Conservation (phyloP, 176 grass and related monocot species). For the Phyllostachys edulis region DNA sequence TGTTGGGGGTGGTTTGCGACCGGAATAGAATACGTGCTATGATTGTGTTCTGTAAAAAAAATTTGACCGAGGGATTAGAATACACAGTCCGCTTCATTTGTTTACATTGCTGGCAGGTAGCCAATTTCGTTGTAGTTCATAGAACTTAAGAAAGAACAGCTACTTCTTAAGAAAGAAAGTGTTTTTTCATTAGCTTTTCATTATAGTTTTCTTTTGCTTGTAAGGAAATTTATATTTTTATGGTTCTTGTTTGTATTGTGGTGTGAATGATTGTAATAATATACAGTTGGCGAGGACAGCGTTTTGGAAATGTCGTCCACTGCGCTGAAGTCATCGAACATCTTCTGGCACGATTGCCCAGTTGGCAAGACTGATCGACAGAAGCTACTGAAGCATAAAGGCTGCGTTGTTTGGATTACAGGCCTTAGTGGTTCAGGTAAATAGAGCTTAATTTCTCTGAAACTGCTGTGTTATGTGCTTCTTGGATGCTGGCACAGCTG, state of each 20-base stretch:
- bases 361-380: conserved; percentile 70
- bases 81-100: background rate
- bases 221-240: background rate
- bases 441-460: background rate
- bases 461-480: background rate
- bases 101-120: background rate
- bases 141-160: background rate
- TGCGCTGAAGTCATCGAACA: conserved; percentile 54
- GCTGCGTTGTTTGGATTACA: conserved; percentile 86
- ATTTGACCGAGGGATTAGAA: background rate
- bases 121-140: background rate
- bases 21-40: background rate
- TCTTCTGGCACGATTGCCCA: conserved; percentile 81
- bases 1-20: background rate
- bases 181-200: background rate
- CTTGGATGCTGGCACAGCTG: background rate
- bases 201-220: background rate
- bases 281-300: conserved; percentile 24
- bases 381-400: conserved; percentile 74
- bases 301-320: conserved; percentile 37
- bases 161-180: background rate
- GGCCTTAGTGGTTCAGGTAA: conserved; percentile 86
- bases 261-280: conserved; percentile 3
- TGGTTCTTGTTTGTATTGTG: background rate
- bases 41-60: background rate